A percentile compares a stretch with the other conserved stretches of the same genome.
Conservation (phyloP, 768 basidiomycete genomes). For the Clavulina sp. region DNA sequence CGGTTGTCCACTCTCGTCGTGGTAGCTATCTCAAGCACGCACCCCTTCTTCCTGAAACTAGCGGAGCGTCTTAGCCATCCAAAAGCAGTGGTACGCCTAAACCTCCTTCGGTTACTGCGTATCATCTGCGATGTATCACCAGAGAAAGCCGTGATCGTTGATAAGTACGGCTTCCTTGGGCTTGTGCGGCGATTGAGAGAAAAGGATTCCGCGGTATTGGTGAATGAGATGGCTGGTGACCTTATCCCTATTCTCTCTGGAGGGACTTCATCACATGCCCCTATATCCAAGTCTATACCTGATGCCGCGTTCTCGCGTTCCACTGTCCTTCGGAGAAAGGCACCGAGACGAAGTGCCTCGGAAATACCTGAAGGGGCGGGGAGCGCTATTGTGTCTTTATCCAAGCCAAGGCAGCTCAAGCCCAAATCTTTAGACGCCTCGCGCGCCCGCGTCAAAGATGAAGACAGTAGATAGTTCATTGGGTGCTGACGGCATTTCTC, state of each 20-base stretch:
- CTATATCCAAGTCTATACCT: too few species aligned
- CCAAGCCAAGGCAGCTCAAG: too few species aligned
- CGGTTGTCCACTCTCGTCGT: slow-evolving; percentile 61
- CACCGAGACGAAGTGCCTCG: background rate
- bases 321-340: background rate
- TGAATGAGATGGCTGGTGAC: slow-evolving; percentile 74
- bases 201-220: slow-evolving; percentile 80
- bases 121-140: slow-evolving; percentile 82
- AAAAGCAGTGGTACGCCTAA: slow-evolving; percentile 82
- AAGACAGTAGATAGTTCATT: too few species aligned
- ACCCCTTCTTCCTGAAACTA: slow-evolving; percentile 66
- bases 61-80: slow-evolving; percentile 55
- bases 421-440: too few species aligned
- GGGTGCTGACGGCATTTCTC: too few species aligned
- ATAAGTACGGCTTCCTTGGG: slow-evolving; percentile 61
- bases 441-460: too few species aligned
- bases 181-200: slow-evolving; percentile 67
- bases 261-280: too few species aligned
- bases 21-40: slow-evolving; percentile 57
- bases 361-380: background rate
- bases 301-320: too few species aligned
- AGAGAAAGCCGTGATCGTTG: slow-evolving; percentile 64
- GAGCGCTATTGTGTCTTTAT: too few species aligned
- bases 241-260: slow-evolving; percentile 35
- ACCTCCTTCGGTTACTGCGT: slow-evolving; percentile 68